A percentile compares a stretch with the other conserved stretches of the same genome.
Conservation (phyloP, 176 grass and related monocot species). For the Avena atlantica region DNA sequence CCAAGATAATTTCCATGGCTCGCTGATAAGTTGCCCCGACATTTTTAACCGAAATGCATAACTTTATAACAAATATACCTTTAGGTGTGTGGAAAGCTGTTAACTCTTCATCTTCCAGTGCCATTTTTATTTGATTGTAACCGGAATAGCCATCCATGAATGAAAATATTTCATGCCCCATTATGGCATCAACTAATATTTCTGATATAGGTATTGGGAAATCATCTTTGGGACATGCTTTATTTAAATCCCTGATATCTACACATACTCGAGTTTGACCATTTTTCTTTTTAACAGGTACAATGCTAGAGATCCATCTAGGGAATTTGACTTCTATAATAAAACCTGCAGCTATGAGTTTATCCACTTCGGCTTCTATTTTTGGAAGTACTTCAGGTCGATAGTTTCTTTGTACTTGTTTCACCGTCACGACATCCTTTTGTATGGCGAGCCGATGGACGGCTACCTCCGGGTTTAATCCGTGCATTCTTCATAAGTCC, state of each 20-base stretch:
- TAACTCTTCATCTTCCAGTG: neutral
- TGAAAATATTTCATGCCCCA: too few species aligned
- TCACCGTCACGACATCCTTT: neutral
- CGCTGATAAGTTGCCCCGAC: neutral
- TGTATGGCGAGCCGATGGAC: neutral
- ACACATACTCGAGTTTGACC: neutral
- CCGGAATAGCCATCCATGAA: too few species aligned
- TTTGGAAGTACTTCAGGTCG: neutral
- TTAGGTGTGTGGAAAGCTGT: neutral
- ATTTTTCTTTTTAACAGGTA: neutral
- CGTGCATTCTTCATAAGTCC: constrained; percentile 25
- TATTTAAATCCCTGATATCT: too few species aligned
- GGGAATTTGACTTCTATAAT: neutral
- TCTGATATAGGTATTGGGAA: neutral
- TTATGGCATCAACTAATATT: neutral
- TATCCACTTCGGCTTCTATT: neutral
- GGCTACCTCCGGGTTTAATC: neutral
- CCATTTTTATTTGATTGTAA: too few species aligned
- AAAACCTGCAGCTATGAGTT: too few species aligned
- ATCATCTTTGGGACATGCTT: neutral
- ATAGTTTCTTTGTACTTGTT: neutral
- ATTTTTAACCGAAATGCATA: too few species aligned
- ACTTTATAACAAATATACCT: too few species aligned
- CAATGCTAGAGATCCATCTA: neutral
- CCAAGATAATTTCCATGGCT: neutral